Percentiles rank a stretch among this genome's conserved stretches.
Evolutionary conservation across 495 filamentous ascomycete genomes (phyloP).

Genomic region (Astrothelium macrocarpum): DNA sequence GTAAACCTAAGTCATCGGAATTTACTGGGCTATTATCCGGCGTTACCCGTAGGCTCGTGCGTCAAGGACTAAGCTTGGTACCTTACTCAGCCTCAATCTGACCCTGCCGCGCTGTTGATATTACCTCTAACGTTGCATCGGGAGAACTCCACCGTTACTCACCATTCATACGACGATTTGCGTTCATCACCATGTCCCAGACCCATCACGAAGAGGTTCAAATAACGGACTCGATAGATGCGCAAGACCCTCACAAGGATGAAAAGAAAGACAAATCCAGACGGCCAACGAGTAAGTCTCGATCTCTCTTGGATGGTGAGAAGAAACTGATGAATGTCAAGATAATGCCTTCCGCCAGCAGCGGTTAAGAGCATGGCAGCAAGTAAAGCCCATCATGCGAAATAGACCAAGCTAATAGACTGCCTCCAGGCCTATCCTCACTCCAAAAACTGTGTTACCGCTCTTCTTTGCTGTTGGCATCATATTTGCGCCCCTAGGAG

Average conservation of each 20-base stretch:
- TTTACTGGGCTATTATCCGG: too few relatives aligned
- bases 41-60: too few relatives aligned
- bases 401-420: slow-evolving; percentile 11
- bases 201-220: slow-evolving; percentile 26
- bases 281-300: slow-evolving; percentile 66
- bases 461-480: slow-evolving; percentile 80
- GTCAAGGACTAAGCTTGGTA: too few relatives aligned
- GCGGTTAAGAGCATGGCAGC: slow-evolving; percentile 91
- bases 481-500: slow-evolving; percentile 82
- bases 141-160: too few relatives aligned
- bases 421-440: slow-evolving; percentile 66
- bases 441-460: slow-evolving; percentile 83
- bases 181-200: slow-evolving; percentile 33
- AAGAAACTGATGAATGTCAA: slow-evolving; percentile 27
- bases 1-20: too few relatives aligned
- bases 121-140: too few relatives aligned
- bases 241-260: slow-evolving; percentile 36
- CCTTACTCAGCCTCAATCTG: too few relatives aligned
- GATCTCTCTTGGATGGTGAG: neutral
- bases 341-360: slow-evolving; percentile 91
- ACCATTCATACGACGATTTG: too few relatives aligned
- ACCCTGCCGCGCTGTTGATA: too few relatives aligned
- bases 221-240: slow-evolving; percentile 36
- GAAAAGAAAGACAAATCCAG: slow-evolving; percentile 77
- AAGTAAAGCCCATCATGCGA: slow-evolving; percentile 28